phyloP scores from a whole-genome alignment of 768 basidiomycete genomes.

The Kondoa malvinella region DNA sequence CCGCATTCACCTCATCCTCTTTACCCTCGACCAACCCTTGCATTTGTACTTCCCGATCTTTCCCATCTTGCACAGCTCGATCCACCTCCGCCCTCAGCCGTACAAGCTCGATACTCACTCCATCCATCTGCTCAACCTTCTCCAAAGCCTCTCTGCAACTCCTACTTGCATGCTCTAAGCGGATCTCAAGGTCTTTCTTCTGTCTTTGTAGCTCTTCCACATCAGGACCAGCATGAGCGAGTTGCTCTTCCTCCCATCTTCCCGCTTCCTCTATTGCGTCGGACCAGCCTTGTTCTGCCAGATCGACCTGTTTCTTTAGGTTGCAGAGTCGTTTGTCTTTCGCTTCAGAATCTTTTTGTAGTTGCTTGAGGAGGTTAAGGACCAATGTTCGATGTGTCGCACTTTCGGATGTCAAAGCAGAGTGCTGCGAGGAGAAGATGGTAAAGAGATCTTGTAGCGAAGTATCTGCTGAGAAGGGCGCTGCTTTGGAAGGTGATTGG shows the following conservation, averaged over 20 bases:
- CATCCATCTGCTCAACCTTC: background rate
- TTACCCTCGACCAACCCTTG: background rate
- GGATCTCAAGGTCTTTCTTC: background rate
- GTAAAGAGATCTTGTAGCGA: background rate
- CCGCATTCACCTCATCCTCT: background rate
- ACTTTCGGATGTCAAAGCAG: background rate
- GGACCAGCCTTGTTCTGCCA: conserved; percentile 1
- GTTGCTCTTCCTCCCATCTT: background rate
- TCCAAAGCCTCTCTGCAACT: background rate
- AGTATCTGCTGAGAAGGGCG: background rate
- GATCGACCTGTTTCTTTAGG: background rate
- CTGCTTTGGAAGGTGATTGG: background rate
- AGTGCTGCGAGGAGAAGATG: background rate
- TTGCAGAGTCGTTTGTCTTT: background rate
- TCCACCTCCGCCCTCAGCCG: background rate
- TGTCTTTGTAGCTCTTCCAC: background rate
- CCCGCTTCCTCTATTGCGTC: conserved; percentile 5
- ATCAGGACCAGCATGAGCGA: no score
- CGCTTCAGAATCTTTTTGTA: background rate
- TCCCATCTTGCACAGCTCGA: background rate
- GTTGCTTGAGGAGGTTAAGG: background rate
- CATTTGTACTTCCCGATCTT: background rate
- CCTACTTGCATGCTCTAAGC: background rate
- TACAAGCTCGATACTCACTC: background rate
- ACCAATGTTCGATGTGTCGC: background rate